Evolutionary conservation across 164 flowering plant species (phyloP), one percentile per base, ranked within the genome.

Genomic region (Warburgia ugandensis): DNA sequence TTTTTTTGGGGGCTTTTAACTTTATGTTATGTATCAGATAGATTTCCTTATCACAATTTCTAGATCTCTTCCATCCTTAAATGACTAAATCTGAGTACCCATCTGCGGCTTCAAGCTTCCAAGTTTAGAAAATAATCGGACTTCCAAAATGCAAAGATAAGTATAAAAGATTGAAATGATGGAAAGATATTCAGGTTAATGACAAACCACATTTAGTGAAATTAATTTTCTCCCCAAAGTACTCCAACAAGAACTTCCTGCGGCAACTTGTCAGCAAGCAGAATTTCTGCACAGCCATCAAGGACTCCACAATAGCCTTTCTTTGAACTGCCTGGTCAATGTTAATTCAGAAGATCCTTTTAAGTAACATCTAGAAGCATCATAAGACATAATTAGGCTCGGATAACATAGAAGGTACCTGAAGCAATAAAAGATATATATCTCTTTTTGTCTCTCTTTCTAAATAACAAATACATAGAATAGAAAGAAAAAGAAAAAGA

Each of bases 171-270:
- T 20, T 37, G 41, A 37, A 11, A 37, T 16, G 14, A 45, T 11
- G 10, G 5, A 40, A 30, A 39, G 7, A 47, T 39, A 2, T 45
- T 43, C 30, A 32, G 29, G 29, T 7, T 10, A 29, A 41, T 48
- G 37, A 26, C 76, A 59, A 28, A 79, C 85, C 85, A 61, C 85
- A 79, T 48, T 57, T 74, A 37, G 57, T 68, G 31, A 67, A 66
- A 10, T 67, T 11, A 52, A 50, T 23, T 36, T 49, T 71, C 60
- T 77, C 81, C 40, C 81, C 85, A 69, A 79, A 77, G 50, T 77
- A 59, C 38, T 60, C 68, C 36, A 79, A 61, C 63, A 79, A 58
- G 59, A 54, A 71, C 50, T 74, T 71, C 52, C 85, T 71, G 49
- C 80, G 65, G 58, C 85, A 79, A 54, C 68, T 73, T 63, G 78